These are phyloP conservation scores for Penicillium fuscoglaucum DNA, from an alignment of 2,329 filamentous ascomycete genomes.

Conservation along the genomic window DNA sequence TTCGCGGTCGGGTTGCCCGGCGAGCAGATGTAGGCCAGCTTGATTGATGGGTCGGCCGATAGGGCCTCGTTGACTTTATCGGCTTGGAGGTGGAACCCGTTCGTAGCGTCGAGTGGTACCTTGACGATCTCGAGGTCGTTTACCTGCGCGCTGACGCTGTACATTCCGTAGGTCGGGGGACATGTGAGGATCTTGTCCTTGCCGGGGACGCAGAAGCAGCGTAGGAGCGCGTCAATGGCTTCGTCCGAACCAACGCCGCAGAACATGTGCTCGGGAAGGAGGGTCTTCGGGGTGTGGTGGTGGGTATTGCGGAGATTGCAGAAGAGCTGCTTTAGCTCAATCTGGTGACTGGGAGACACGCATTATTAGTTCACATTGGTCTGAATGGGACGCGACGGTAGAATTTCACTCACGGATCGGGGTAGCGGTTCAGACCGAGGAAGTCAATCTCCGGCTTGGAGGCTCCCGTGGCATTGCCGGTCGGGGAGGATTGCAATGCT, in stretches of 20 bases:
- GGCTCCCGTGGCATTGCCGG: slow-evolving; percentile 41
- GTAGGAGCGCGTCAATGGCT: slow-evolving; percentile 89
- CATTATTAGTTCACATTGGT: slow-evolving; percentile 4
- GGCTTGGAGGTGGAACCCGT: slow-evolving; percentile 73
- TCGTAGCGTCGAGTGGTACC: slow-evolving; percentile 73
- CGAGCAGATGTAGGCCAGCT: slow-evolving; percentile 88
- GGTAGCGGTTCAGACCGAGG: slow-evolving; percentile 85
- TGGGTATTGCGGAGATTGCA: slow-evolving; percentile 83
- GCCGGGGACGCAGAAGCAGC: slow-evolving; percentile 87
- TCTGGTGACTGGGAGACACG: slow-evolving; percentile 64
- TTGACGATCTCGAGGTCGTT: slow-evolving; percentile 87
- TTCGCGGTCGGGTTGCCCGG: slow-evolving; percentile 92
- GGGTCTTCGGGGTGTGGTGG: slow-evolving; percentile 69
- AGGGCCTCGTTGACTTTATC: slow-evolving; percentile 67
- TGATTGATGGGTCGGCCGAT: slow-evolving; percentile 66
- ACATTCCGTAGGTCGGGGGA: slow-evolving; percentile 98
- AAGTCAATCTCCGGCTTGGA: slow-evolving; percentile 68
- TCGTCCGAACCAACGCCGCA: slow-evolving; percentile 96
- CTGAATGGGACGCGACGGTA: background rate
- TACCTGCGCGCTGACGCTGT: slow-evolving; percentile 87
- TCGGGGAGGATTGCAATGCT: slow-evolving; percentile 48
- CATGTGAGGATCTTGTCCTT: slow-evolving; percentile 90
- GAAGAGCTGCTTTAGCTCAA: slow-evolving; percentile 78
- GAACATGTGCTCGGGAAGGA: slow-evolving; percentile 83
- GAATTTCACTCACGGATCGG: slow-evolving; percentile 65